Percentiles rank a stretch among this genome's conserved stretches.
These are phyloP conservation scores for Cutaneotrichosporon sp. DNA, from an alignment of 1,284 basidiomycete genomes.

Conservation along the genomic window DNA sequence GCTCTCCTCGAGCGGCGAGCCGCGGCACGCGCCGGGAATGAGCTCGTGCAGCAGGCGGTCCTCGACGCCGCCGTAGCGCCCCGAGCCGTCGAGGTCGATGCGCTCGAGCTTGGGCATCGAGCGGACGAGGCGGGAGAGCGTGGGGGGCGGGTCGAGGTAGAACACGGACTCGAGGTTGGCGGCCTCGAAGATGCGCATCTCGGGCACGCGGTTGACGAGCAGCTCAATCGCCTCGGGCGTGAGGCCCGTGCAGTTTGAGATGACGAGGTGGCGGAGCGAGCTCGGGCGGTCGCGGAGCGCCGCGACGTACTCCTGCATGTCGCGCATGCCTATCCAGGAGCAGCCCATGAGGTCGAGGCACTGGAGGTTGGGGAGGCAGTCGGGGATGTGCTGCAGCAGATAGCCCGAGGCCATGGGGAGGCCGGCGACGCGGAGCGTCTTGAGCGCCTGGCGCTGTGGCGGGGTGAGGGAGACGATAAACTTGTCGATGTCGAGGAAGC, in stretches of 20 bases:
- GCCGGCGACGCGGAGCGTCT: slow-evolving; percentile 63
- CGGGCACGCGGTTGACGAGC: slow-evolving; percentile 70
- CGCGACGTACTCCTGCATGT: slow-evolving; percentile 56
- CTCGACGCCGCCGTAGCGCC: slow-evolving; percentile 60
- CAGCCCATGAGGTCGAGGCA: slow-evolving; percentile 79
- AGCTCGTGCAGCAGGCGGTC: slow-evolving; percentile 64
- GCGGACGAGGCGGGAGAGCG: slow-evolving; percentile 17
- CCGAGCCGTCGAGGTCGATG: slow-evolving; percentile 81
- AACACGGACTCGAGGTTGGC: slow-evolving; percentile 61
- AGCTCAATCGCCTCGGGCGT: slow-evolving; percentile 72
- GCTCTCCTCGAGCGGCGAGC: slow-evolving; percentile 5
- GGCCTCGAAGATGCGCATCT: slow-evolving; percentile 77
- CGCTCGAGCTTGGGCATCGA: slow-evolving; percentile 66
- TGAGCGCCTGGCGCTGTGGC: slow-evolving; percentile 22
- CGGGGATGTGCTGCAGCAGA: slow-evolving; percentile 64
- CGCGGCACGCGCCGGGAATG: slow-evolving; percentile 20
- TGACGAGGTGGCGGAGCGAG: slow-evolving; percentile 69
- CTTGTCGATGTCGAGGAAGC: slow-evolving; percentile 61
- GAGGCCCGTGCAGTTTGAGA: slow-evolving; percentile 73
- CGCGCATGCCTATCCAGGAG: slow-evolving; percentile 17
- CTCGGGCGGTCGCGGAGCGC: slow-evolving; percentile 36
- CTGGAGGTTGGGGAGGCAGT: slow-evolving; percentile 69
- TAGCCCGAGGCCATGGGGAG: slow-evolving; percentile 59
- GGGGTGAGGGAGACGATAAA: slow-evolving; percentile 45
- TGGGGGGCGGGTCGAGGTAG: slow-evolving; percentile 27